Percentiles rank a stretch among this genome's conserved stretches.
Conservation (phyloP, 805 yeast genomes). For the Tetrapisispora namnaoensis region DNA sequence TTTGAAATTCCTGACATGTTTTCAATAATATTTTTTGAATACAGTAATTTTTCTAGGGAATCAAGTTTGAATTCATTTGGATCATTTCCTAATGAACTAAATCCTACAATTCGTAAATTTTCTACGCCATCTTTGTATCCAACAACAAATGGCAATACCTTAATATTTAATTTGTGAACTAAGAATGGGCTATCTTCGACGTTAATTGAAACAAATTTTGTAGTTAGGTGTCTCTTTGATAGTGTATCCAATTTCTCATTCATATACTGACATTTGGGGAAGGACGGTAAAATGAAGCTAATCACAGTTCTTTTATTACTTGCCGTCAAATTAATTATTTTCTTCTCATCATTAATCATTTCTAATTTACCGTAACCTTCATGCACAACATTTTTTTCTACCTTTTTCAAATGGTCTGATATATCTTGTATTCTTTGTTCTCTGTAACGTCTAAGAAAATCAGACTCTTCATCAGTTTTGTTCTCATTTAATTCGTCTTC, state of each 20-base stretch:
- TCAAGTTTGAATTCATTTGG: slow-evolving; percentile 39
- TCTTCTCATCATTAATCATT: slow-evolving; percentile 42
- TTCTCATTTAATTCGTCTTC: slow-evolving; percentile 34
- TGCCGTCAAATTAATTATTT: slow-evolving; percentile 44
- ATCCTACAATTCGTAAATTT: slow-evolving; percentile 53
- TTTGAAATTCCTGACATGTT: slow-evolving; percentile 4
- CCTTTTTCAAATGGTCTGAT: slow-evolving; percentile 32
- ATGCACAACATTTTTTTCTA: slow-evolving; percentile 27
- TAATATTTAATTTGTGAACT: slow-evolving; percentile 49
- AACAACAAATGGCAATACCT: slow-evolving; percentile 63
- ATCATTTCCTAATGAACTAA: slow-evolving; percentile 44
- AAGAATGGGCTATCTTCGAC: slow-evolving; percentile 67
- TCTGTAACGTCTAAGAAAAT: slow-evolving; percentile 43
- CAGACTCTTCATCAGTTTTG: slow-evolving; percentile 7
- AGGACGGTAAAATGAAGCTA: slow-evolving; percentile 55
- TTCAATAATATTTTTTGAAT: slow-evolving; percentile 1
- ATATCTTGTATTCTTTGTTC: slow-evolving; percentile 56
- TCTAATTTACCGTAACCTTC: slow-evolving; percentile 38
- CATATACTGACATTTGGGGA: slow-evolving; percentile 53
- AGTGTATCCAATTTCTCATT: slow-evolving; percentile 35
- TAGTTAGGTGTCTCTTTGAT: slow-evolving; percentile 48
- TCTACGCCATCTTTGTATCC: slow-evolving; percentile 54
- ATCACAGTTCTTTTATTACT: slow-evolving; percentile 37
- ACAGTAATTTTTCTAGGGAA: slow-evolving; percentile 38
- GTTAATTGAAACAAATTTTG: slow-evolving; percentile 44